phyloP scores from a whole-genome alignment of 352 stramenopile species.

The Chrysophaeum taylorii region DNA sequence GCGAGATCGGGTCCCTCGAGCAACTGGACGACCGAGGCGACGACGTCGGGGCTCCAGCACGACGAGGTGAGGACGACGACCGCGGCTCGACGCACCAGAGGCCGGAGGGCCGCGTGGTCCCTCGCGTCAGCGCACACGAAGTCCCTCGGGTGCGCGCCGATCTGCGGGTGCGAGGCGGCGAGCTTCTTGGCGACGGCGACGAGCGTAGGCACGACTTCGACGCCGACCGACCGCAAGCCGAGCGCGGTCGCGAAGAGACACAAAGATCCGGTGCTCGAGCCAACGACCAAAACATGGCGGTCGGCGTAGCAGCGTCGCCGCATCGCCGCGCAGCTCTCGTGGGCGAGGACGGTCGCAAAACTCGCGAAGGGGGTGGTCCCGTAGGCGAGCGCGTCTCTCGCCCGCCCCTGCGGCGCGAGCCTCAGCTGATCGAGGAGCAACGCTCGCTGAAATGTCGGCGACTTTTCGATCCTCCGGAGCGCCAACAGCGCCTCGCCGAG shows the following conservation, averaged over 20 bases:
- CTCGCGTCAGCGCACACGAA: neutral
- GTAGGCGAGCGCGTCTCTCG: neutral
- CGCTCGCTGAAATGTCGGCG: neutral
- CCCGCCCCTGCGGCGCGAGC: neutral
- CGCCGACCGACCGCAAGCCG: neutral
- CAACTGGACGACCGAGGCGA: neutral
- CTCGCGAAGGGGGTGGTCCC: neutral
- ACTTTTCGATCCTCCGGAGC: neutral
- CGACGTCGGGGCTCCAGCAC: neutral
- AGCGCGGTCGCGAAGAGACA: neutral
- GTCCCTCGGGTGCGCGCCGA: neutral
- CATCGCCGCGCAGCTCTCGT: neutral
- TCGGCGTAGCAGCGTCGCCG: too few species aligned
- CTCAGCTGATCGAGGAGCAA: conserved; percentile 1
- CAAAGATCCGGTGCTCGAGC: neutral
- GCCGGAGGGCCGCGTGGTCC: neutral
- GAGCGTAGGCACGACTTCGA: neutral
- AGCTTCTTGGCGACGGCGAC: neutral
- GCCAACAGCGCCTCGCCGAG: neutral
- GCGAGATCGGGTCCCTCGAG: neutral
- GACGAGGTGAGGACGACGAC: conserved; percentile 8
- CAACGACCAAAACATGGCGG: neutral
- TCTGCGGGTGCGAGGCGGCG: neutral
- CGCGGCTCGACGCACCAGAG: neutral
- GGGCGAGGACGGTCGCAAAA: neutral